Evolutionary conservation across 768 basidiomycete genomes (phyloP).

Genomic region (Erythrobasidium yunnanense): DNA sequence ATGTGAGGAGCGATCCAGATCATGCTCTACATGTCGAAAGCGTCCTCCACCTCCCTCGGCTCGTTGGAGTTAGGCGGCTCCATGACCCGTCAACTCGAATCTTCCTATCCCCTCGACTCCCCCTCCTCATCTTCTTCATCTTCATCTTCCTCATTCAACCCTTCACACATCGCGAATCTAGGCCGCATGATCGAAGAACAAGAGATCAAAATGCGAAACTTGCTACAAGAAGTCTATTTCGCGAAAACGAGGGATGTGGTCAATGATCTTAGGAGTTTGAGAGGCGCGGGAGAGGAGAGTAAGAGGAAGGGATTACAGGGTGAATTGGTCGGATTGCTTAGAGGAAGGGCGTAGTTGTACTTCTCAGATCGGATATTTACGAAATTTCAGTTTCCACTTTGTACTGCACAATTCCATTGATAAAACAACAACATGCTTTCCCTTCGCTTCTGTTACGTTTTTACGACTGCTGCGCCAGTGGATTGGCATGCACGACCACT

Average conservation of each 20-base stretch:
- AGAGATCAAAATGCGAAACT: conserved; percentile 98
- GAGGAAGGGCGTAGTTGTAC: not conserved
- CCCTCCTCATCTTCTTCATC: conserved; percentile 19
- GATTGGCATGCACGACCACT: conserved; percentile 78
- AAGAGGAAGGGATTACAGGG: conserved; percentile 77
- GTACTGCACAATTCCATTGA: too few relatives aligned
- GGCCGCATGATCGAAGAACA: conserved; percentile 95
- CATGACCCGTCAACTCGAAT: conserved; percentile 60
- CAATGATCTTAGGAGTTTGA: conserved; percentile 75
- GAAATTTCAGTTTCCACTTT: too few relatives aligned
- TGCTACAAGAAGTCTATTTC: conserved; percentile 47
- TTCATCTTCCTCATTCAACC: conserved; percentile 2
- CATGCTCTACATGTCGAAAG: conserved; percentile 71
- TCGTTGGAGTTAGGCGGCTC: conserved; percentile 81
- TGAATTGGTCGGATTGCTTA: conserved; percentile 50
- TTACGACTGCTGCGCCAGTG: conserved; percentile 76
- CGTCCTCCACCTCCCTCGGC: conserved; percentile 48
- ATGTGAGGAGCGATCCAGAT: too few relatives aligned
- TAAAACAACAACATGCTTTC: too few relatives aligned
- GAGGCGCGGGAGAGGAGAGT: conserved; percentile 69
- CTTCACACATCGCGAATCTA: conserved; percentile 72
- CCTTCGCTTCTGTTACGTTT: too few relatives aligned
- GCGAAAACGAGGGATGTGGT: conserved; percentile 72
- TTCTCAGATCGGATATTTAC: too few relatives aligned
- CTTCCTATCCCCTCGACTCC: conserved; percentile 37